Evolutionary conservation across 2,329 filamentous ascomycete species (phyloP), one percentile per base, ranked within the genome.

Genomic region (Tolypocladium tropicale): DNA sequence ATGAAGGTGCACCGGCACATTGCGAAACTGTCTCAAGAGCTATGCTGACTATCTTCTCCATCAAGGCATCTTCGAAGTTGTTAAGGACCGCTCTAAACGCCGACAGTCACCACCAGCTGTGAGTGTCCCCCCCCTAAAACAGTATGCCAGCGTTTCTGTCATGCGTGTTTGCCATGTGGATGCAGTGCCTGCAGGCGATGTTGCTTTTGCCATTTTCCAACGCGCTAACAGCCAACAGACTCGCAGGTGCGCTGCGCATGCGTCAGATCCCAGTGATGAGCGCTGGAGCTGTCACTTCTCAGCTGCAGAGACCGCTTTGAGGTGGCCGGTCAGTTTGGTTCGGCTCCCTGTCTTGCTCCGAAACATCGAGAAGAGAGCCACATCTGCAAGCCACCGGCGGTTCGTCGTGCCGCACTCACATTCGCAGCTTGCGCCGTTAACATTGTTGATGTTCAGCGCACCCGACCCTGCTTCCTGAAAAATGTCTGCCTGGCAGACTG

Each of bases 401-500:
- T 46, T 60, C 53, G 48, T 52, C 52, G 30, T 33, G 32, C 28
- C 12, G 34, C 23, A 33, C 50, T 14, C 41, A 48, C 25, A 49
- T 28, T 25, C 14, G 39, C 39, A 6, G 25, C 34, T 23, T 50
- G 37, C 43, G 37, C 34, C 54, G 11, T 36, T 41, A 39, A 25
- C 49, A 37, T 28, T 9, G n/a, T 50, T 11, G 46, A 21, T 30
- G 32, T 50, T 33, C 23, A 3, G 6, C 2, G 14, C 6, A 37
- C 21, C 30, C 33, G 16, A 41, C 1, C 34, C n/a, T 30, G 28
- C 30, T 18, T 36, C 7, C 33, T 59, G 63, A 71, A 60, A n/a
- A 50, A 85, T 84, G 80, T 73, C 74, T 58, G 73, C 72, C 51
- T 84, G 82, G 81, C 80, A 84, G 67, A 85, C 80, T 7, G 83